Evolutionary conservation across 2,329 filamentous ascomycete genomes (phyloP).

Genomic region (Aspergillus fijiensis): DNA sequence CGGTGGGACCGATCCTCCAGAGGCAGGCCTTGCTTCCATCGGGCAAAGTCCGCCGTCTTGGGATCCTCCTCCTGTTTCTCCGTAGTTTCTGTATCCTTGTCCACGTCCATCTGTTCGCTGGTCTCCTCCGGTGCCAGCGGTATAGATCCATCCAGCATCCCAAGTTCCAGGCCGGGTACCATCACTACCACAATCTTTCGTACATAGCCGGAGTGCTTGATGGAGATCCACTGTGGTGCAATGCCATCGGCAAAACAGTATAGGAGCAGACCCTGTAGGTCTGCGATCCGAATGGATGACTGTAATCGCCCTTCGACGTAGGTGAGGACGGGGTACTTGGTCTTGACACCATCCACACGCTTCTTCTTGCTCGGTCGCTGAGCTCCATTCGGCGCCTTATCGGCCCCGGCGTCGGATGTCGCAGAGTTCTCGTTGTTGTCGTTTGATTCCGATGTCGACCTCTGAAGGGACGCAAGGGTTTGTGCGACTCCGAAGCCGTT

Average conservation of each 20-base stretch:
- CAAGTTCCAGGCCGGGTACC: conserved; percentile 86
- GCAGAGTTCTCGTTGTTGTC: conserved; percentile 11
- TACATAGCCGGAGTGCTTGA: conserved; percentile 57
- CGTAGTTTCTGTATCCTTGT: neutral
- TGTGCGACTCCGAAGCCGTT: conserved; percentile 33
- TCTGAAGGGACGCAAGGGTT: conserved; percentile 33
- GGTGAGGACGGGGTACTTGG: conserved; percentile 54
- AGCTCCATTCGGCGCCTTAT: conserved; percentile 15
- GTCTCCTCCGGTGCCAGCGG: conserved; percentile 34
- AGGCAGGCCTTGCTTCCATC: conserved; percentile 43
- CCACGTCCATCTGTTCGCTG: conserved; percentile 2
- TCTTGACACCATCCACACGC: conserved; percentile 42
- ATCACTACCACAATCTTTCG: conserved; percentile 83
- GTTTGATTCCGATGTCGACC: conserved; percentile 13
- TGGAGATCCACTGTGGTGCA: conserved; percentile 63
- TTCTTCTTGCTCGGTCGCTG: conserved; percentile 30
- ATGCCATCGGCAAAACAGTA: conserved; percentile 63
- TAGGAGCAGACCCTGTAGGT: conserved; percentile 59
- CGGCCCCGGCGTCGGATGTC: neutral
- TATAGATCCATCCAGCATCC: conserved; percentile 73
- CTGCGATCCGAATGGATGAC: conserved; percentile 56
- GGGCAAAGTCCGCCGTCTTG: conserved; percentile 33
- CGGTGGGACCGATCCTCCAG: conserved; percentile 31
- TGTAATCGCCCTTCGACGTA: conserved; percentile 56
- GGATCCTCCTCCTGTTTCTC: conserved; percentile 24